Conservation (phyloP, 768 basidiomycete species). For the Rhodosporidiobolus odoratus region DNA sequence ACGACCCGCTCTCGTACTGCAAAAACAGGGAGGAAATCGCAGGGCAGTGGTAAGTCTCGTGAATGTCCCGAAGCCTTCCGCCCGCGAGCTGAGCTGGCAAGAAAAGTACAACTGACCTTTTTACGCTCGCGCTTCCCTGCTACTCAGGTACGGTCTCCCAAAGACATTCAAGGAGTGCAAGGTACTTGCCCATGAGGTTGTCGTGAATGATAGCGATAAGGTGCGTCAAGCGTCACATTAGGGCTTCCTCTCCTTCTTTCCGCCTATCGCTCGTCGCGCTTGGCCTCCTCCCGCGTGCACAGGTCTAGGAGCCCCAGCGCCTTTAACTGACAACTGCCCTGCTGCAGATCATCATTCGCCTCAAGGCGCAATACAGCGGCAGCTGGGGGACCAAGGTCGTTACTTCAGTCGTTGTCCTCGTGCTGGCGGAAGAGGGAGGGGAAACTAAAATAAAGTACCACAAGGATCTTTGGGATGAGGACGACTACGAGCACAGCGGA, state of each 20-base stretch:
- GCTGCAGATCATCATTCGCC: not conserved
- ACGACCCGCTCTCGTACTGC: conserved; percentile 11
- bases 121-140: not conserved
- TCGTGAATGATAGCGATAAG: not conserved
- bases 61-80: not conserved
- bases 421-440: not conserved
- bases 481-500: conserved; percentile 7
- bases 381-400: not conserved
- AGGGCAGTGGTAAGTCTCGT: not conserved
- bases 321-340: too few species aligned
- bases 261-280: too few species aligned
- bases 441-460: conserved; percentile 11
- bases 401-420: not conserved
- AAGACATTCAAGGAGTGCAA: not conserved
- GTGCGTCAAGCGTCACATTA: not conserved
- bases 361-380: not conserved
- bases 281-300: too few species aligned
- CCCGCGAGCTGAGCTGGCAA: not conserved
- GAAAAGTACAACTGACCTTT: not conserved
- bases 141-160: conserved; percentile 6
- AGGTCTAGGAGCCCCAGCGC: too few species aligned
- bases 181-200: conserved; percentile 2
- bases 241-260: not conserved
- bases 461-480: conserved; percentile 1
- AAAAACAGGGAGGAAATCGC: not conserved